These are phyloP conservation scores for Chlorella sp. DNA, from an alignment of 139 green algal genomes.

Conservation along the genomic window DNA sequence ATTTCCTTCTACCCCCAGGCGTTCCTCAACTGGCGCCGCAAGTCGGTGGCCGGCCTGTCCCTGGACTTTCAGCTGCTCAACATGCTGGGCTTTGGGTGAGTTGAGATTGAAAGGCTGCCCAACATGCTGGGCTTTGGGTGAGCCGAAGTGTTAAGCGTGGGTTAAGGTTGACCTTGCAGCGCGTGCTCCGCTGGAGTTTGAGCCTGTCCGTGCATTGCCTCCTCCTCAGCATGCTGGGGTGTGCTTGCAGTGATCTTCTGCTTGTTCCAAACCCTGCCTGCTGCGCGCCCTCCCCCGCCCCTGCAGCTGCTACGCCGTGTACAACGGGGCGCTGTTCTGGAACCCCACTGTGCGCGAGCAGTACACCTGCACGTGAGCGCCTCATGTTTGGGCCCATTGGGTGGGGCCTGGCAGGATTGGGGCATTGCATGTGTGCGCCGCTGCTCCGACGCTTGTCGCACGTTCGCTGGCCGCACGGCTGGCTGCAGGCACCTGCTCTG, in stretches of 20 bases:
- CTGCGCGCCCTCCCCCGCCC: too few relatives aligned
- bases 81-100: constrained; percentile 62
- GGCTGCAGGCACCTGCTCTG: too few relatives aligned
- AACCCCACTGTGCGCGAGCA: constrained; percentile 43
- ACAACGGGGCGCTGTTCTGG: constrained; percentile 70
- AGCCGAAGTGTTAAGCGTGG: too few relatives aligned
- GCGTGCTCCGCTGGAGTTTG: too few relatives aligned
- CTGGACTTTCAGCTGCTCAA: constrained; percentile 73
- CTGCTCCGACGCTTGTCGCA: too few relatives aligned
- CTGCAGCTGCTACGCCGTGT: constrained; percentile 65
- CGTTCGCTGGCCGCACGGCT: too few relatives aligned
- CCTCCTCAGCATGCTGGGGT: too few relatives aligned
- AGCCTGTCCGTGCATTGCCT: neutral
- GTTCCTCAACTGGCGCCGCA: constrained; percentile 57
- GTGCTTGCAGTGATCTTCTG: neutral
- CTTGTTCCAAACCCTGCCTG: neutral
- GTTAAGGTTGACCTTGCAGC: too few relatives aligned
- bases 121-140: too few relatives aligned
- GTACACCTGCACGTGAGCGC: constrained; percentile 50
- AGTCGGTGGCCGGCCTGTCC: constrained; percentile 62
- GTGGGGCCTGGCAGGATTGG: too few relatives aligned
- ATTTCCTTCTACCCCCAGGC: constrained; percentile 76
- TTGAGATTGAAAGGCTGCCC: neutral
- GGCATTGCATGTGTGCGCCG: too few relatives aligned
- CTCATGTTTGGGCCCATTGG: too few relatives aligned